Evolutionary conservation across 73 alveolate species (phyloP).

Genomic region (Uronychia binucleata): DNA sequence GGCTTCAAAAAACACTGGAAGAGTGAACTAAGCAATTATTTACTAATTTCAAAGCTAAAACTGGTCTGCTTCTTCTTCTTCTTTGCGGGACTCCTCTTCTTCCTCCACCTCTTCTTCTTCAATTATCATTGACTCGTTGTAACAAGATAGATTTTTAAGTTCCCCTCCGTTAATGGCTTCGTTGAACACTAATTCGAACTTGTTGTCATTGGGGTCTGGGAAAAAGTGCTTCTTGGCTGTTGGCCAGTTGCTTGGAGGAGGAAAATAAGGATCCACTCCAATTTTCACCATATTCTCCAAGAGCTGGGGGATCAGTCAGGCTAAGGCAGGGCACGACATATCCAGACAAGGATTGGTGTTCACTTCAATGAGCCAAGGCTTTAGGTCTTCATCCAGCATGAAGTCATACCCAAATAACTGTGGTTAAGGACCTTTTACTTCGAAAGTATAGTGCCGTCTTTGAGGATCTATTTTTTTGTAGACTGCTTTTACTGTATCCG

Average conservation of each 20-base stretch:
- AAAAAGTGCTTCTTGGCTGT: constrained; percentile 32
- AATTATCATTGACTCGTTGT: constrained; percentile 33
- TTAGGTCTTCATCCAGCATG: constrained; percentile 82
- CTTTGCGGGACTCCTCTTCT: constrained; percentile 34
- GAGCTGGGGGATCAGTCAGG: constrained; percentile 81
- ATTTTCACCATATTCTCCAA: constrained; percentile 78
- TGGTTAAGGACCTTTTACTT: constrained; percentile 33
- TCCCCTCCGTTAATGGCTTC: constrained; percentile 45
- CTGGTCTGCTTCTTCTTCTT: constrained; percentile 45
- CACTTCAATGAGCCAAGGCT: constrained; percentile 86
- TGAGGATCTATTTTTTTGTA: constrained; percentile 71
- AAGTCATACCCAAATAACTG: constrained; percentile 85
- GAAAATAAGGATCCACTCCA: constrained; percentile 60
- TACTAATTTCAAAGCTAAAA: too few relatives aligned
- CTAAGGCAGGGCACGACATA: constrained; percentile 71
- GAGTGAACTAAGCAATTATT: too few relatives aligned
- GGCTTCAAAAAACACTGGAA: too few relatives aligned
- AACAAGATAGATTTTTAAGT: constrained; percentile 43
- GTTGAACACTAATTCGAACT: constrained; percentile 62
- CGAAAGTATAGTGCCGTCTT: constrained; percentile 73
- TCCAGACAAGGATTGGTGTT: constrained; percentile 90
- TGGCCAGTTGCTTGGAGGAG: constrained; percentile 64
- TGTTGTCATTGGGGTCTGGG: constrained; percentile 57
- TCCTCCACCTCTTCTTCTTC: constrained; percentile 64
- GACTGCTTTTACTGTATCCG: constrained; percentile 74